phyloP scores from a whole-genome alignment of 2,329 filamentous ascomycete genomes.

The Xylariaceae sp. region DNA sequence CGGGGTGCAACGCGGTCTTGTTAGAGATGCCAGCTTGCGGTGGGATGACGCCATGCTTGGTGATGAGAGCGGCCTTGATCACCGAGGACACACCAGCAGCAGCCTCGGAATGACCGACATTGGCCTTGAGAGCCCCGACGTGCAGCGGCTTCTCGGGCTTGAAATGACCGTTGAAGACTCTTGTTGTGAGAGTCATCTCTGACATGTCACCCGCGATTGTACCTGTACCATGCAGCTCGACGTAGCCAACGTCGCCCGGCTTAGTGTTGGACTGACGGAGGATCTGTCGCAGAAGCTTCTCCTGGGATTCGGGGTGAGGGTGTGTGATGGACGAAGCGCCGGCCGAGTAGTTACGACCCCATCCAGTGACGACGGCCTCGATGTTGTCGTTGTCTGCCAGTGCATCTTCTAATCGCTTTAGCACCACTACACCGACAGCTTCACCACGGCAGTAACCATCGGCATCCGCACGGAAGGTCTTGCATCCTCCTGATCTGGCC shows the following conservation, averaged over 20 bases:
- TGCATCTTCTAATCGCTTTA: constrained; percentile 31
- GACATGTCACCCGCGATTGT: constrained; percentile 65
- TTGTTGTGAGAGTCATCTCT: constrained; percentile 60
- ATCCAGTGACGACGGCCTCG: constrained; percentile 37
- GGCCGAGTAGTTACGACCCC: constrained; percentile 67
- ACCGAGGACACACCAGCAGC: constrained; percentile 35
- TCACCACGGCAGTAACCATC: constrained; percentile 39
- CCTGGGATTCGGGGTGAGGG: constrained; percentile 28
- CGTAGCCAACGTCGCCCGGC: constrained; percentile 48
- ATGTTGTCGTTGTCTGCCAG: constrained; percentile 40
- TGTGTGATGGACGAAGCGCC: constrained; percentile 58
- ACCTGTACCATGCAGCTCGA: constrained; percentile 68
- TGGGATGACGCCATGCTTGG: constrained; percentile 38
- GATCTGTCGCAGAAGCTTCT: constrained; percentile 16
- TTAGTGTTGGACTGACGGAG: constrained; percentile 9
- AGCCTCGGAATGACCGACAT: constrained; percentile 43
- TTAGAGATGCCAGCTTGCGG: constrained; percentile 42
- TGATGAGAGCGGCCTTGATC: constrained; percentile 42
- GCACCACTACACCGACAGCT: constrained; percentile 16
- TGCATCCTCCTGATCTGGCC: constrained; percentile 15
- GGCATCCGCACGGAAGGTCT: constrained; percentile 33
- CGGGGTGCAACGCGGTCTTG: constrained; percentile 4
- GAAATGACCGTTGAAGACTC: constrained; percentile 48
- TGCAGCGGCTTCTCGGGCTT: constrained; percentile 35
- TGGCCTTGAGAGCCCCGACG: constrained; percentile 44